A percentile compares a stretch with the other conserved stretches of the same genome.
These are phyloP conservation scores for Gracilaria domingensis DNA, from an alignment of 23 red algal genomes.

Conservation along the genomic window DNA sequence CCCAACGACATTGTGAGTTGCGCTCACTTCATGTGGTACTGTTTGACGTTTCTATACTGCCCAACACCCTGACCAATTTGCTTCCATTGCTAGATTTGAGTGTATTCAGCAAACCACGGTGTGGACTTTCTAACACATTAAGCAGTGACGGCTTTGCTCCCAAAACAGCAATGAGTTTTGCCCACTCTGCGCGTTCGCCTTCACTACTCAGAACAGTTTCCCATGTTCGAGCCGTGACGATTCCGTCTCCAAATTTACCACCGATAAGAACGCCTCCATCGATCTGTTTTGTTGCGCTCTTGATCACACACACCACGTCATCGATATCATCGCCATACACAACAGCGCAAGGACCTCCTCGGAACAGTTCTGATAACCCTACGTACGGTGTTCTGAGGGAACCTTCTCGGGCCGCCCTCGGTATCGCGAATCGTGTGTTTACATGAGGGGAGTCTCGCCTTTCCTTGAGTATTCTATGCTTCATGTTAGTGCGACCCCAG, in stretches of 20 bases:
- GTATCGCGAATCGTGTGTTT: conserved; percentile 40
- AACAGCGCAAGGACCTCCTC: conserved; percentile 51
- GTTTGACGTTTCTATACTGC: conserved; percentile 6
- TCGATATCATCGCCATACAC: conserved; percentile 53
- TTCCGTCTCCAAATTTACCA: conserved; percentile 56
- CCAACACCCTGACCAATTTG: conserved; percentile 51
- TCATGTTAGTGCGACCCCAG: conserved; percentile 80
- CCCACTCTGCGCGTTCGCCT: conserved; percentile 61
- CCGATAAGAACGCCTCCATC: conserved; percentile 67
- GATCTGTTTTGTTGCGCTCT: conserved; percentile 37
- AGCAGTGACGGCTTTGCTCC: conserved; percentile 22
- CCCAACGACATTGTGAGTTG: not conserved
- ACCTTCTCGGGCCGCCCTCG: conserved; percentile 40
- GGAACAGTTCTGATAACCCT: conserved; percentile 54
- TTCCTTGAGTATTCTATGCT: conserved; percentile 40
- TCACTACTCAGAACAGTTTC: conserved; percentile 46
- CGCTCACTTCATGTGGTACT: not conserved
- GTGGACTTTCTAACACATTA: conserved; percentile 25
- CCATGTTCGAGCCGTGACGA: conserved; percentile 49
- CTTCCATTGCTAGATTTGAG: conserved; percentile 31
- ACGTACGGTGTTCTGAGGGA: conserved; percentile 23
- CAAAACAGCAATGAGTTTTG: conserved; percentile 19
- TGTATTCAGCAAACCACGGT: conserved; percentile 18
- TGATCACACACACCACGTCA: conserved; percentile 50
- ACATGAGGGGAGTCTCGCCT: conserved; percentile 23